Evolutionary conservation across 257 asterid species (phyloP).

Genomic region (Nyctanthes arbortristis): DNA sequence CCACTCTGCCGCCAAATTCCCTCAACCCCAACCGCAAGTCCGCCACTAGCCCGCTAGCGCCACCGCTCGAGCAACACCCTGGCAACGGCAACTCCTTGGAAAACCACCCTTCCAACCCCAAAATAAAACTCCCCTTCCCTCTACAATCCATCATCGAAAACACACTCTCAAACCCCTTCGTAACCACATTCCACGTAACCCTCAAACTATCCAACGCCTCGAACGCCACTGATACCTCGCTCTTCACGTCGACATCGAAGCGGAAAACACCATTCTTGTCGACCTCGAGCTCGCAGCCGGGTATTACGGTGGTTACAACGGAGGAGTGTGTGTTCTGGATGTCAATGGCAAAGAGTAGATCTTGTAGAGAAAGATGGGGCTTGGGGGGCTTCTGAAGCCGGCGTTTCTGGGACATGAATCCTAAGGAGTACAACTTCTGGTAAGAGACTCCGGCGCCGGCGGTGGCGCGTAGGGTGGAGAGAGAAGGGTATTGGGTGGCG

Average conservation of each 20-base stretch:
- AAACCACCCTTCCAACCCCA: conserved; percentile 88
- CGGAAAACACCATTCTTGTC: conserved; percentile 45
- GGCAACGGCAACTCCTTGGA: conserved; percentile 78
- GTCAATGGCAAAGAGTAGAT: conserved; percentile 53
- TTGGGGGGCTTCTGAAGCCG: conserved; percentile 41
- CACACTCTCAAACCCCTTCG: conserved; percentile 52
- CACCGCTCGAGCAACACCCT: conserved; percentile 54
- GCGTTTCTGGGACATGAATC: conserved; percentile 47
- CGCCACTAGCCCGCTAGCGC: conserved; percentile 72
- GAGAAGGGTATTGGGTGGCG: conserved; percentile 58
- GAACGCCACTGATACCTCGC: conserved; percentile 15
- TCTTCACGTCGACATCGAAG: conserved; percentile 44
- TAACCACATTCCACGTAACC: conserved; percentile 63
- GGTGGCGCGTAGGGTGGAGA: conserved; percentile 50
- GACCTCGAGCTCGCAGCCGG: conserved; percentile 34
- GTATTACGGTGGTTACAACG: conserved; percentile 24
- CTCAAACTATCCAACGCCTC: conserved; percentile 40
- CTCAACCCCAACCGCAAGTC: conserved; percentile 69
- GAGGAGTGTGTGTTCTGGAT: conserved; percentile 24
- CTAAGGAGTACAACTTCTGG: conserved; percentile 55
- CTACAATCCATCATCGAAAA: conserved; percentile 77
- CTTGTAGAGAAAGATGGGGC: conserved; percentile 46
- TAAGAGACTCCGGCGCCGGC: conserved; percentile 34
- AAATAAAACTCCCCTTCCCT: conserved; percentile 66
- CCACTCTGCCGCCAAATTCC: conserved; percentile 31